phyloP scores from a whole-genome alignment of 352 stramenopile genomes.

The Globisporangium uncinulatum region DNA sequence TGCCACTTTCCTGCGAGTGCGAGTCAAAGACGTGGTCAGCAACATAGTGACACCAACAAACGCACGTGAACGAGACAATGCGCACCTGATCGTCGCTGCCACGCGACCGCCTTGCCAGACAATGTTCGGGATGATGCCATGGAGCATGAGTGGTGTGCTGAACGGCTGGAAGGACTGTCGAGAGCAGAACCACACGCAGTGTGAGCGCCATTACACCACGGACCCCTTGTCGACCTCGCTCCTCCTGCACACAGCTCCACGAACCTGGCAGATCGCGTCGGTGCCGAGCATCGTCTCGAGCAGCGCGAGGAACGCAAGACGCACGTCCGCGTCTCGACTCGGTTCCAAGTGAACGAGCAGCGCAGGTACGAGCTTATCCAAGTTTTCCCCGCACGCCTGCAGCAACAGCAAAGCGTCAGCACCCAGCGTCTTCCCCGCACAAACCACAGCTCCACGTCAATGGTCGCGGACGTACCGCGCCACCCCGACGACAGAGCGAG shows the following conservation, averaged over 20 bases:
- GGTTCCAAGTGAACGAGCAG: conserved; percentile 64
- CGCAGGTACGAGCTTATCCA: conserved; percentile 52
- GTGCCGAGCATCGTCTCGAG: conserved; percentile 76
- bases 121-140: conserved; percentile 86
- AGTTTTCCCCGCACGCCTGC: conserved; percentile 55
- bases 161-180: conserved; percentile 59
- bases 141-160: conserved; percentile 50
- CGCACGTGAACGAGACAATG: not conserved
- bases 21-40: not conserved
- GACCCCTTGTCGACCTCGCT: not conserved
- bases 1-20: conserved; percentile 69
- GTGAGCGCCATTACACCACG: not conserved
- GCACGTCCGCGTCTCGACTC: conserved; percentile 63
- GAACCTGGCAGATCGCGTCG: conserved; percentile 48
- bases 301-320: conserved; percentile 76
- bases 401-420: not conserved
- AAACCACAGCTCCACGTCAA: not conserved
- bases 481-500: conserved; percentile 61
- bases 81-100: conserved; percentile 76
- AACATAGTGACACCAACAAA: not conserved
- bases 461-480: conserved; percentile 27
- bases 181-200: not conserved
- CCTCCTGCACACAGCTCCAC: not conserved
- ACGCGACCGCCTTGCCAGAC: conserved; percentile 86
- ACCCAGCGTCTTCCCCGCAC: not conserved